Conservation (phyloP, 352 stramenopile species). For the Phytophthora parvispora region DNA sequence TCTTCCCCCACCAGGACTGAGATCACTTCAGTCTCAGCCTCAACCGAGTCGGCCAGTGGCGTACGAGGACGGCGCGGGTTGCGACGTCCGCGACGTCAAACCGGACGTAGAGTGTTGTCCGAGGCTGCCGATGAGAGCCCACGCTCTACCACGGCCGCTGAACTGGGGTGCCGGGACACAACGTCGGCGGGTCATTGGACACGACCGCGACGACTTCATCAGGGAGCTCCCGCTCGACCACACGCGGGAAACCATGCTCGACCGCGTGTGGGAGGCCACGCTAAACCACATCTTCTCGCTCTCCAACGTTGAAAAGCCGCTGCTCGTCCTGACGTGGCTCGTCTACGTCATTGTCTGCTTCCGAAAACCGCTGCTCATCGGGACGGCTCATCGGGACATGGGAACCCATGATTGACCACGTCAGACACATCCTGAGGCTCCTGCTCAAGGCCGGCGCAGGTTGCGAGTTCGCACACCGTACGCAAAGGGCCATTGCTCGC, state of each 20-base stretch:
- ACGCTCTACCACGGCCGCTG: conserved; percentile 15
- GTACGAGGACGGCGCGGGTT: conserved; percentile 1
- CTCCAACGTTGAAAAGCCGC: not conserved
- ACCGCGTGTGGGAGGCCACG: conserved; percentile 6
- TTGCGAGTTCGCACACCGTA: not conserved
- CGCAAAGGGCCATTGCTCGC: too few species aligned
- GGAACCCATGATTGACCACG: conserved; percentile 18
- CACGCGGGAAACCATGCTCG: conserved; percentile 12
- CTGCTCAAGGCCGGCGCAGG: conserved; percentile 9
- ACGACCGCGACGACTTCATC: conserved; percentile 2
- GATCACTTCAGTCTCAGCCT: conserved; percentile 6
- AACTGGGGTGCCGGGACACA: conserved; percentile 8
- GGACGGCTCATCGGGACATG: conserved; percentile 8
- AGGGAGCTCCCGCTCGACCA: conserved; percentile 14
- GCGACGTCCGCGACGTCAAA: conserved; percentile 10
- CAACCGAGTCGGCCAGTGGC: not conserved
- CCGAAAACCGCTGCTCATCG: not conserved
- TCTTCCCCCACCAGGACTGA: not conserved
- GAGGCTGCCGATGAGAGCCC: conserved; percentile 12
- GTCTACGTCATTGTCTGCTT: not conserved
- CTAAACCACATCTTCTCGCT: not conserved
- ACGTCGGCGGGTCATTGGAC: conserved; percentile 1
- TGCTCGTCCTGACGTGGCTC: not conserved
- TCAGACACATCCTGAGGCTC: conserved; percentile 16
- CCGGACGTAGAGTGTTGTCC: conserved; percentile 1